phyloP scores from a whole-genome alignment of 805 yeast genomes.

The Starmerella ratchasimensis region DNA sequence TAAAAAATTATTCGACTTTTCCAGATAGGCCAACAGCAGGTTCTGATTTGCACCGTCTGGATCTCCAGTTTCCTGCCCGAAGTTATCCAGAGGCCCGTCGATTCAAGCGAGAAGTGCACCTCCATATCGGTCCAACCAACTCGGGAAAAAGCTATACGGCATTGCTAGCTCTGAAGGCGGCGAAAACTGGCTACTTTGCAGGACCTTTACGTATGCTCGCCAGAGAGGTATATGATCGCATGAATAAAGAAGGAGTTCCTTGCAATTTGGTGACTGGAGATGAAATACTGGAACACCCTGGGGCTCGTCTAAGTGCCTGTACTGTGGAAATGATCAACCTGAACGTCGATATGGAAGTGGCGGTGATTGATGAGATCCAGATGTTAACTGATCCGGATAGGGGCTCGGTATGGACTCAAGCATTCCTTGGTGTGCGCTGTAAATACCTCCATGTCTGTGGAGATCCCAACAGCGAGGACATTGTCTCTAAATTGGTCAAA shows the following conservation, averaged over 20 bases:
- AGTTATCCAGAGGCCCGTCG: conserved; percentile 82
- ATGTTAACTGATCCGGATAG: conserved; percentile 71
- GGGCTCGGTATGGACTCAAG: conserved; percentile 93
- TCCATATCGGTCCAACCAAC: conserved; percentile 97
- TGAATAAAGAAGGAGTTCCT: conserved; percentile 46
- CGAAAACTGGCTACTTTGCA: conserved; percentile 75
- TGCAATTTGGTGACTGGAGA: conserved; percentile 95
- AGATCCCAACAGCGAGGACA: conserved; percentile 67
- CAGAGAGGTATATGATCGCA: conserved; percentile 76
- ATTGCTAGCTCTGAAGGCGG: conserved; percentile 46
- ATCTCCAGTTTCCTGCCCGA: conserved; percentile 47
- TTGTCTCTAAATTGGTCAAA: conserved; percentile 43
- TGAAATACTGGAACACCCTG: conserved; percentile 62
- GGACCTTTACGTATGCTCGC: conserved; percentile 89
- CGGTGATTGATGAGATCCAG: conserved; percentile 90
- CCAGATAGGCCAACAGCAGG: no score
- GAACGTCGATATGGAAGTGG: conserved; percentile 57
- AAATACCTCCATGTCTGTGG: conserved; percentile 88
- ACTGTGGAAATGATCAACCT: conserved; percentile 89
- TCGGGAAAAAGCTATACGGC: conserved; percentile 90
- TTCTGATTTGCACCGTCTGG: no score
- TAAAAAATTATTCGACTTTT: no score
- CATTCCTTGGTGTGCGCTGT: conserved; percentile 73
- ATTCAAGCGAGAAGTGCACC: conserved; percentile 60
- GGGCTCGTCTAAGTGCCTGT: conserved; percentile 69